A percentile compares a stretch with the other conserved stretches of the same genome.
These are phyloP conservation scores for Aspergillus flavus DNA, from an alignment of 2,329 filamentous ascomycete species.

Conservation along the genomic window DNA sequence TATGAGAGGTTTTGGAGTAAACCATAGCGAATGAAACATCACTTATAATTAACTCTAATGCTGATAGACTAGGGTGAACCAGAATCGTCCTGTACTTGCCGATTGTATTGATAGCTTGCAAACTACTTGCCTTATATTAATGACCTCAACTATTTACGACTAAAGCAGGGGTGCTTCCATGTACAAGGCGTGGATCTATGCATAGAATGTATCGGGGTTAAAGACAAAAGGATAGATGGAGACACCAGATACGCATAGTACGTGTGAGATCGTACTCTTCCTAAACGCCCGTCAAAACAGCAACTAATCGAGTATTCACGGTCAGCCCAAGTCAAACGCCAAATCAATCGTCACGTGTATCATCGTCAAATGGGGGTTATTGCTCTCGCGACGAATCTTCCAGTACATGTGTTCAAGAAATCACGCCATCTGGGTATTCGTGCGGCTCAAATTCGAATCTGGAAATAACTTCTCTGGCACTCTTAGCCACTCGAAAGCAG, in stretches of 20 bases:
- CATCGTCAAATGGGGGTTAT: neutral
- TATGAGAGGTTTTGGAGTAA: conserved; percentile 9
- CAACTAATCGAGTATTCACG: neutral
- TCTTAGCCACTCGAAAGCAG: conserved; percentile 38
- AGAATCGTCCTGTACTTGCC: neutral
- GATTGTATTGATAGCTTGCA: neutral
- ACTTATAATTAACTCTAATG: neutral
- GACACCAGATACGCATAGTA: neutral
- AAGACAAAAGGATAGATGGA: neutral
- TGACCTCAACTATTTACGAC: neutral
- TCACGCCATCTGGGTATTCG: conserved; percentile 36
- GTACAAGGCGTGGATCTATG: neutral
- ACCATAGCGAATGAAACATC: conserved; percentile 8
- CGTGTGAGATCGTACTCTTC: neutral
- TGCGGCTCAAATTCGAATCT: conserved; percentile 39
- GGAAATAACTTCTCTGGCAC: conserved; percentile 35
- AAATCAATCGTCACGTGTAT: neutral
- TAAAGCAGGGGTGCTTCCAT: neutral
- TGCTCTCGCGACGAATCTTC: neutral
- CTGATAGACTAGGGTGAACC: neutral
- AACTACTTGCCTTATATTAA: neutral
- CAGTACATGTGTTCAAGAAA: conserved; percentile 1
- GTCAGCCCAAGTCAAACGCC: neutral
- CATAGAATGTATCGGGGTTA: neutral
- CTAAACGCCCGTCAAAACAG: neutral